phyloP scores from a whole-genome alignment of 73 alveolate genomes.

The Durusdinium trenchii region DNA sequence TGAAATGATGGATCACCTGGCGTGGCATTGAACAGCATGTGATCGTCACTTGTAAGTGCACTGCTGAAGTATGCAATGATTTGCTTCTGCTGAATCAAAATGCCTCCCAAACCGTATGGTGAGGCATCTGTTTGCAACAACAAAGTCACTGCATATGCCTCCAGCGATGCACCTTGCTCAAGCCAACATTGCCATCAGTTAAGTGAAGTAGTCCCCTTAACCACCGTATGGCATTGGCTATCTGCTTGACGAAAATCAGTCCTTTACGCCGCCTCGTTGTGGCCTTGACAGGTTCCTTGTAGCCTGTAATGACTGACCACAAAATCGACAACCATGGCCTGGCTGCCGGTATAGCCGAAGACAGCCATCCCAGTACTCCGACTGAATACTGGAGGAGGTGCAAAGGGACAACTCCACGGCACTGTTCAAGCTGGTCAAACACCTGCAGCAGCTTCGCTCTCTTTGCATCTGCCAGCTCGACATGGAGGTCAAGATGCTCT shows the following conservation, averaged over 20 bases:
- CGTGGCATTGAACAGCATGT: too few relatives aligned
- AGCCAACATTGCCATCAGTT: not conserved
- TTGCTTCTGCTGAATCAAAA: too few relatives aligned
- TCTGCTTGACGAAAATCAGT: not conserved
- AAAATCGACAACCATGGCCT: not conserved
- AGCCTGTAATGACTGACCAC: too few relatives aligned
- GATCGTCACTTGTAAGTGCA: too few relatives aligned
- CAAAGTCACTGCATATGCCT: not conserved
- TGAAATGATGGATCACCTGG: too few relatives aligned
- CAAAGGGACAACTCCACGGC: not conserved
- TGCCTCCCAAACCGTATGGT: conserved; percentile 4
- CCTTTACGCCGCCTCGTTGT: not conserved
- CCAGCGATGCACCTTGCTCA: not conserved
- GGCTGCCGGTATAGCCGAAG: too few relatives aligned
- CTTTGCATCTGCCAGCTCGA: not conserved
- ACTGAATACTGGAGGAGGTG: not conserved
- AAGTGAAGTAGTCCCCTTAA: not conserved
- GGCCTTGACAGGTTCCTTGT: not conserved
- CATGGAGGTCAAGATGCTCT: not conserved
- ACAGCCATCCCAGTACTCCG: not conserved
- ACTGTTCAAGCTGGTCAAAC: not conserved
- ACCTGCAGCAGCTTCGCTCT: not conserved
- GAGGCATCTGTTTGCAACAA: not conserved
- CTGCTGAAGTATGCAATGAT: too few relatives aligned
- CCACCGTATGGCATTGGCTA: not conserved